A percentile compares a stretch with the other conserved stretches of the same genome.
These are phyloP conservation scores for Magnolia sinica DNA, from an alignment of 164 flowering plant genomes.

Conservation along the genomic window DNA sequence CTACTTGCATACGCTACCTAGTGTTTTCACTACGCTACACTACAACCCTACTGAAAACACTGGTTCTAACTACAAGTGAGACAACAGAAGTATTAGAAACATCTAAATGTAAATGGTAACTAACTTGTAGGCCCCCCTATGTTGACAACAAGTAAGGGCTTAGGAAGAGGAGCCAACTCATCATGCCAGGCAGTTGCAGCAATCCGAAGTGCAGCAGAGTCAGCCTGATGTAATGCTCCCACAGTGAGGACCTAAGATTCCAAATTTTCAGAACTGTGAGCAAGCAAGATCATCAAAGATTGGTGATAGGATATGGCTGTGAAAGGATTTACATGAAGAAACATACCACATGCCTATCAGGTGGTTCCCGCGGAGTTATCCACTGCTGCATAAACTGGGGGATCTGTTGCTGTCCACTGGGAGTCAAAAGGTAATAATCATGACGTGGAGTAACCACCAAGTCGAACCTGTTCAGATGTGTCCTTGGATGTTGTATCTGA, in stretches of 20 bases:
- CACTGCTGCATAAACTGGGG: conserved; percentile 71
- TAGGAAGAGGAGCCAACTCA: conserved; percentile 83
- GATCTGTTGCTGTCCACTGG: conserved; percentile 70
- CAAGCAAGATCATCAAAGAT: not conserved
- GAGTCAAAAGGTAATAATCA: conserved; percentile 90
- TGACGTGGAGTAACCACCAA: conserved; percentile 87
- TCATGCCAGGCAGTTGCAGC: conserved; percentile 90
- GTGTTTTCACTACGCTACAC: too few relatives aligned
- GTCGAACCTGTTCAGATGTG: conserved; percentile 76
- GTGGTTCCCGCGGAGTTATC: conserved; percentile 93
- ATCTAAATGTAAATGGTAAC: conserved; percentile 2
- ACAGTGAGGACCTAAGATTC: conserved; percentile 64
- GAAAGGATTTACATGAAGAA: not conserved
- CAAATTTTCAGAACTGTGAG: conserved; percentile 5
- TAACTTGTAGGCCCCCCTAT: conserved; percentile 93
- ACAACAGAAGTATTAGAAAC: not conserved
- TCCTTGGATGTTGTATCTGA: conserved; percentile 95
- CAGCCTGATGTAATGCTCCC: conserved; percentile 91
- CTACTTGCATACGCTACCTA: too few relatives aligned
- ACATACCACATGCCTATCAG: conserved; percentile 74
- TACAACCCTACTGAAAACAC: too few relatives aligned
- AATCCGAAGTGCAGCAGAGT: conserved; percentile 66
- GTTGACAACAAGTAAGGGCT: conserved; percentile 87
- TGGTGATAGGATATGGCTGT: not conserved
- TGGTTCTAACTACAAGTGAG: too few relatives aligned